Evolutionary conservation across 1,139 yeast species (phyloP).

Genomic region (Scheffersomyces insectosa): DNA sequence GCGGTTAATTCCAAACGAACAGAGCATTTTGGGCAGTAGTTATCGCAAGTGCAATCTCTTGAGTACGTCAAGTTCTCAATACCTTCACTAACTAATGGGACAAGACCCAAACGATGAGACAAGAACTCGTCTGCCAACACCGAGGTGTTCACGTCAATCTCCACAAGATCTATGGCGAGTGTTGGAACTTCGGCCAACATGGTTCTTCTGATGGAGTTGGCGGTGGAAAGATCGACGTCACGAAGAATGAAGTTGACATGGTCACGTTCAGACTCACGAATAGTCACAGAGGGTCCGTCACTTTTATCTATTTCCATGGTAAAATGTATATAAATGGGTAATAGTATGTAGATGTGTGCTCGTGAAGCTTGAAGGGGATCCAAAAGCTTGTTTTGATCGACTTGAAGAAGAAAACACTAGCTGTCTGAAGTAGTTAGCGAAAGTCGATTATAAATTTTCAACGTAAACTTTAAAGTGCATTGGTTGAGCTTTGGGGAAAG

Average conservation of each 20-base stretch:
- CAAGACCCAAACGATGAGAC: slow-evolving; percentile 87
- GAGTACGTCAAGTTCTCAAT: slow-evolving; percentile 80
- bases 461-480: too few species aligned
- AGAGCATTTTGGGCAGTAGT: slow-evolving; percentile 92
- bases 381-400: not conserved
- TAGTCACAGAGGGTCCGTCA: slow-evolving; percentile 75
- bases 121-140: slow-evolving; percentile 96
- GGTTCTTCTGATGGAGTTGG: slow-evolving; percentile 87
- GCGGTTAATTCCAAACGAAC: slow-evolving; percentile 86
- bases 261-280: slow-evolving; percentile 81
- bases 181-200: slow-evolving; percentile 98
- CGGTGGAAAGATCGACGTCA: slow-evolving; percentile 86
- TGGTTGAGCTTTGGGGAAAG: too few species aligned
- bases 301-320: slow-evolving; percentile 42
- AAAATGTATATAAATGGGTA: not conserved
- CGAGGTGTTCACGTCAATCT: slow-evolving; percentile 88
- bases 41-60: slow-evolving; percentile 96
- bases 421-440: too few species aligned
- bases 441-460: too few species aligned
- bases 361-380: too few species aligned
- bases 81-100: slow-evolving; percentile 83
- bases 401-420: too few species aligned
- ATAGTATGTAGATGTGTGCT: too few species aligned
- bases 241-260: slow-evolving; percentile 87
- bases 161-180: slow-evolving; percentile 91